Conservation (phyloP, 306 rosid genomes). For the Pachyrhizus erosus region DNA sequence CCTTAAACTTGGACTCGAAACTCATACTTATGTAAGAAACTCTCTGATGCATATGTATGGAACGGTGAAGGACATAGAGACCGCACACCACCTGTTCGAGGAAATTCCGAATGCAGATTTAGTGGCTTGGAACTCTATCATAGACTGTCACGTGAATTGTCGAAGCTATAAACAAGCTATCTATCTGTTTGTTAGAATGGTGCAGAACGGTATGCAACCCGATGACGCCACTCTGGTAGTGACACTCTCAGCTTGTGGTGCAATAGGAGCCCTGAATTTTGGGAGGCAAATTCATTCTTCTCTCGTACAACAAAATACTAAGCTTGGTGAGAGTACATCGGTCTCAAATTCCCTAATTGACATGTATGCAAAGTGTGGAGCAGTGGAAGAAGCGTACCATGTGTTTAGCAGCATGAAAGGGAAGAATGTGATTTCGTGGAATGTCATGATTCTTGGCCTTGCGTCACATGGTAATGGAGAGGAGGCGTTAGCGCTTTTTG, state of each 20-base stretch:
- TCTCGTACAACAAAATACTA: slow-evolving; percentile 14
- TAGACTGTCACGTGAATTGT: slow-evolving; percentile 56
- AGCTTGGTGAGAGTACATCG: slow-evolving; percentile 31
- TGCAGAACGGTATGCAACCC: slow-evolving; percentile 51
- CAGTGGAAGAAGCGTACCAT: slow-evolving; percentile 65
- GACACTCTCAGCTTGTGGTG: slow-evolving; percentile 71
- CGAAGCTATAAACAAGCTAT: slow-evolving; percentile 58
- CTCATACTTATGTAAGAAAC: slow-evolving; percentile 69
- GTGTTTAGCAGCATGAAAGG: slow-evolving; percentile 49
- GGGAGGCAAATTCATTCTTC: slow-evolving; percentile 72
- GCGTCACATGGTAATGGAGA: slow-evolving; percentile 69
- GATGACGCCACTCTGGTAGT: slow-evolving; percentile 70
- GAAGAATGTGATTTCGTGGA: slow-evolving; percentile 76
- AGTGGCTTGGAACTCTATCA: slow-evolving; percentile 79
- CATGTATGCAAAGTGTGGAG: slow-evolving; percentile 88
- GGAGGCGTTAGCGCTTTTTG: slow-evolving; percentile 61
- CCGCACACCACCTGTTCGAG: slow-evolving; percentile 68
- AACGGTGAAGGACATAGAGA: slow-evolving; percentile 47
- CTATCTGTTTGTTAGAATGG: slow-evolving; percentile 60
- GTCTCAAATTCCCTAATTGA: slow-evolving; percentile 68
- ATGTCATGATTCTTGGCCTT: slow-evolving; percentile 76
- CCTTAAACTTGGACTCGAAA: slow-evolving; percentile 58
- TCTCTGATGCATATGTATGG: slow-evolving; percentile 80
- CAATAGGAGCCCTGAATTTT: slow-evolving; percentile 60
- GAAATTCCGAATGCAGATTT: slow-evolving; percentile 61